These are phyloP conservation scores for Pestalotiopsis sp. DNA, from an alignment of 2,329 filamentous ascomycete genomes.

Conservation along the genomic window DNA sequence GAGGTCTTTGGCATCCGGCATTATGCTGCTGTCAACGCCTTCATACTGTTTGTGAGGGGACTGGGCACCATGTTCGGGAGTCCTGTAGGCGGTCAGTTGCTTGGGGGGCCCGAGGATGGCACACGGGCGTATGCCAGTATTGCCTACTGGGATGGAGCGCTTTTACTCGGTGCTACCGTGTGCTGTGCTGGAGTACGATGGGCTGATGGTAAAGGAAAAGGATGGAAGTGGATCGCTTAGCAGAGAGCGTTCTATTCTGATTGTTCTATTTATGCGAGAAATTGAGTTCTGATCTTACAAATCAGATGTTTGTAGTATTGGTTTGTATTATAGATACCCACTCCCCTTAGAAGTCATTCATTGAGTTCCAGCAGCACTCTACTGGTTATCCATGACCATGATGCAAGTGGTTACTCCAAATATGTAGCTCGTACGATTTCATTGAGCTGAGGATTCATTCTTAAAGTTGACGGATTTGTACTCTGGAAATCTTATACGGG, in stretches of 20 bases:
- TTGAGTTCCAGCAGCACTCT: too few relatives aligned
- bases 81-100: slow-evolving; percentile 45
- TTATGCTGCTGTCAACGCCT: slow-evolving; percentile 50
- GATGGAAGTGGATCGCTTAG: slow-evolving; percentile 43
- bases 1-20: slow-evolving; percentile 51
- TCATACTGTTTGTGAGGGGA: slow-evolving; percentile 47
- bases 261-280: not conserved
- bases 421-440: too few relatives aligned
- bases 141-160: slow-evolving; percentile 43
- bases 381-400: too few relatives aligned
- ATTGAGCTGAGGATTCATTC: too few relatives aligned
- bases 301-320: too few relatives aligned
- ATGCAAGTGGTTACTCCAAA: too few relatives aligned
- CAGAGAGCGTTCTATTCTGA: not conserved
- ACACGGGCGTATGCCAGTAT: slow-evolving; percentile 39
- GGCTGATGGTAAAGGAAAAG: slow-evolving; percentile 39
- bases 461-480: too few relatives aligned
- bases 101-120: slow-evolving; percentile 33
- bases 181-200: slow-evolving; percentile 46
- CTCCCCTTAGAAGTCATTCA: too few relatives aligned
- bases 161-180: slow-evolving; percentile 39
- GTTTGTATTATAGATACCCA: too few relatives aligned
- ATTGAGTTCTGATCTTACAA: too few relatives aligned
- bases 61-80: slow-evolving; percentile 47
- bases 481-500: too few relatives aligned